Percentiles rank a stretch among this genome's conserved stretches.
phyloP scores from a whole-genome alignment of 148 eudicot species.

The Suaeda aralocaspica region DNA sequence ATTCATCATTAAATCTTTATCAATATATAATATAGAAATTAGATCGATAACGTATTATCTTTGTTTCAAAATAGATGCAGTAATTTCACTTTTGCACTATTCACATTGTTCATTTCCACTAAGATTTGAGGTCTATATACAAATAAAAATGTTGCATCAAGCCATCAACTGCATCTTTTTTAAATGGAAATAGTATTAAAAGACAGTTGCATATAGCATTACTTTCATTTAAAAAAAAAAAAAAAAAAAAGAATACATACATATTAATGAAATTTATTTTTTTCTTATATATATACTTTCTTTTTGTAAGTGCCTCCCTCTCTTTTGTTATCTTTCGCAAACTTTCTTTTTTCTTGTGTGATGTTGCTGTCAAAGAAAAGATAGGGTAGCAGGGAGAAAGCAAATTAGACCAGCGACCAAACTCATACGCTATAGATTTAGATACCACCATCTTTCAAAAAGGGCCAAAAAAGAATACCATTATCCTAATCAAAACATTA shows the following conservation, averaged over 20 bases:
- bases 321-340: slow-evolving; percentile 16
- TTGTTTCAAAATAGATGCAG: no score
- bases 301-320: slow-evolving; percentile 26
- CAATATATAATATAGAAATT: no score
- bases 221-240: no score
- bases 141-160: no score
- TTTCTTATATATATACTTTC: background rate
- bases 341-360: background rate
- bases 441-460: background rate
- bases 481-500: background rate
- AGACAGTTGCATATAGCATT: no score
- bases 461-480: background rate
- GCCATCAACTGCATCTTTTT: no score
- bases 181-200: no score
- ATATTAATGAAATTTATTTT: background rate
- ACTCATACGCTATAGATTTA: background rate
- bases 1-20: no score
- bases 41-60: no score
- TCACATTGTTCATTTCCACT: no score
- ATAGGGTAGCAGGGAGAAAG: slow-evolving; percentile 10
- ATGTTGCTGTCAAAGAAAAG: slow-evolving; percentile 25
- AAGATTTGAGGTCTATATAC: no score
- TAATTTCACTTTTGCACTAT: no score
- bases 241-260: background rate
- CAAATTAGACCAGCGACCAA: slow-evolving; percentile 10